Evolutionary conservation across 192 early-diverging fungal species (phyloP), one percentile per base, ranked within the genome.

Genomic region (Phycomyces nitens): DNA sequence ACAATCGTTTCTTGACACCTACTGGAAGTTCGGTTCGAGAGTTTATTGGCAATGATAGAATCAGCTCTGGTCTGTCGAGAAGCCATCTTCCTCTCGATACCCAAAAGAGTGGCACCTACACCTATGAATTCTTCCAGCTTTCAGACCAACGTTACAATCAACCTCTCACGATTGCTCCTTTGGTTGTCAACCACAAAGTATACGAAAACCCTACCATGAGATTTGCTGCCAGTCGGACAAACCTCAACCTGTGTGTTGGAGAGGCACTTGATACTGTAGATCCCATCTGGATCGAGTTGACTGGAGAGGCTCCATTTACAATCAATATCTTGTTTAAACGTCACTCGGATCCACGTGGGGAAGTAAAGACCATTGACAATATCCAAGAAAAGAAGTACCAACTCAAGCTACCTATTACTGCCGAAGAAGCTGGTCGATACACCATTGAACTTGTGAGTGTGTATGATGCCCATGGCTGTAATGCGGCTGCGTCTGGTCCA

Each of bases 141-240:
- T 40, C 78, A 1, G 78, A 80, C 54, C 72, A 77, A 29, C 24
- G 64, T 4, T 80, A 80, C 50, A 75, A 51, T 4, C 16, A 44
- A 11, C 66, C 70, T 18, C 40, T 50, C 22, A 53, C 20, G 14
- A 20, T 53, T 26, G 62, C 24, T 4, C 66, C 58, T 15, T 66
- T 74, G 24, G 24, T 65, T 18, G 22, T 80, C 7, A 66, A 69
- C 44, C 78, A 80, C 62, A 53, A 15, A 10, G 75, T 80, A 0
- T 23, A 72, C 22, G 49, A 58, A 5, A 65, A 56, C 20, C 75
- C 78, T 18, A 72, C 44, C 26, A 69, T 74, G 15, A 34, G 29
- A 8, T 79, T 79, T 50, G 44, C 40, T 22, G 10, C 24, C 23
- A 18, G 44, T n/a, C 22, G 5, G 58, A 41, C 7, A 21, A 44